A percentile compares a stretch with the other conserved stretches of the same genome.
Conservation (phyloP, 179 eudicot genomes). For the Nepenthes alata region DNA sequence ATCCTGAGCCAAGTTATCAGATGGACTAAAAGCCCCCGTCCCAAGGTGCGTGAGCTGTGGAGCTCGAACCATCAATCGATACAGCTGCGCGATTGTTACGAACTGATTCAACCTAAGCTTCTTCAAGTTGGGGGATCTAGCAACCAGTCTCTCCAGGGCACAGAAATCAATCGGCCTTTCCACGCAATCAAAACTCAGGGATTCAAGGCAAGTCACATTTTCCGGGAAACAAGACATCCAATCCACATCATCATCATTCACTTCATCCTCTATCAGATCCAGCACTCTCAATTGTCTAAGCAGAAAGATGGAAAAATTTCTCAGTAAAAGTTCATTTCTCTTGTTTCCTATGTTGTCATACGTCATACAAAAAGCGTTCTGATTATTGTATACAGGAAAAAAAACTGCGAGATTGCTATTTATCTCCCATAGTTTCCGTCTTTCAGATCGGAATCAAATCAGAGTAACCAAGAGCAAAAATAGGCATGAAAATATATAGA, state of each 20-base stretch:
- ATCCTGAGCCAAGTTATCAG: slow-evolving; percentile 26
- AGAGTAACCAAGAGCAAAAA: slow-evolving; percentile 8
- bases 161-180: slow-evolving; percentile 43
- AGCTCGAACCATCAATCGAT: slow-evolving; percentile 49
- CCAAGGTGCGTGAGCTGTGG: slow-evolving; percentile 80
- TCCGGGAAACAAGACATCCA: slow-evolving; percentile 81
- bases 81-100: slow-evolving; percentile 45
- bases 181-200: slow-evolving; percentile 56
- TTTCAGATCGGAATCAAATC: slow-evolving; percentile 15
- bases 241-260: slow-evolving; percentile 64
- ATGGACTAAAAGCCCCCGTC: slow-evolving; percentile 66
- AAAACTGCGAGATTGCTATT: too few relatives aligned
- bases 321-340: too few relatives aligned
- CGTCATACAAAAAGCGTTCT: too few relatives aligned
- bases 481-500: neutral
- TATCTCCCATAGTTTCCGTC: slow-evolving; percentile 1
- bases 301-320: neutral
- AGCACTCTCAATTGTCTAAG: slow-evolving; percentile 36
- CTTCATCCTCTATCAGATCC: slow-evolving; percentile 72
- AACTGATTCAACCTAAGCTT: slow-evolving; percentile 51
- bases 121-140: slow-evolving; percentile 53
- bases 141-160: slow-evolving; percentile 54
- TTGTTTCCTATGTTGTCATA: too few relatives aligned
- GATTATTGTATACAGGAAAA: too few relatives aligned
- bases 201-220: slow-evolving; percentile 47